These are phyloP conservation scores for Aspergillus amoenus DNA, from an alignment of 2,329 filamentous ascomycete genomes.

Conservation along the genomic window DNA sequence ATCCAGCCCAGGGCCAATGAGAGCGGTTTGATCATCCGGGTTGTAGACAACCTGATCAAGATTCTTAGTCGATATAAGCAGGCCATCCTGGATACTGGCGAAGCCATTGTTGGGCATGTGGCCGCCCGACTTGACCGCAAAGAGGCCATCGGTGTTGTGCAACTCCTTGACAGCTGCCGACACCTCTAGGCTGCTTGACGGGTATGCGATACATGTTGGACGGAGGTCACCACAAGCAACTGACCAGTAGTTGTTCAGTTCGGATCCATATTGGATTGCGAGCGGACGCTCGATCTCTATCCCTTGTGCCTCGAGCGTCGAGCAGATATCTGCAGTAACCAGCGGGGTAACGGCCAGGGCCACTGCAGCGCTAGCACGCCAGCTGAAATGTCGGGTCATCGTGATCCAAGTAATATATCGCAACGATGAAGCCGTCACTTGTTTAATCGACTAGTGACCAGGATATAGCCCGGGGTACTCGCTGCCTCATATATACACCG, in stretches of 20 bases:
- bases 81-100: conserved; percentile 45
- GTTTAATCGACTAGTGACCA: background rate
- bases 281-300: conserved; percentile 36
- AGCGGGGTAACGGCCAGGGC: conserved; percentile 21
- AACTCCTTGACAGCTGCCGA: conserved; percentile 54
- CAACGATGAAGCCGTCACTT: background rate
- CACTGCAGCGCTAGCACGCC: conserved; percentile 20
- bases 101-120: conserved; percentile 50
- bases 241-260: conserved; percentile 50
- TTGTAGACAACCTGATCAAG: conserved; percentile 39
- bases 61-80: conserved; percentile 48
- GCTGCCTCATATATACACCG: background rate
- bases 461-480: background rate
- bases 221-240: conserved; percentile 42
- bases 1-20: conserved; percentile 37
- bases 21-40: conserved; percentile 37
- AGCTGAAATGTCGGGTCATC: conserved; percentile 20
- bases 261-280: conserved; percentile 35
- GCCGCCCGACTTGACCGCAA: conserved; percentile 56
- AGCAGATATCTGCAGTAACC: conserved; percentile 39
- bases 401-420: background rate
- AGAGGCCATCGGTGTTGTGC: conserved; percentile 48
- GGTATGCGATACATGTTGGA: conserved; percentile 50
- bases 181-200: conserved; percentile 52
- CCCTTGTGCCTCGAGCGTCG: conserved; percentile 33